Evolutionary conservation across 129 eudicot species (phyloP).

Genomic region (Chrysanthemum seticuspe): DNA sequence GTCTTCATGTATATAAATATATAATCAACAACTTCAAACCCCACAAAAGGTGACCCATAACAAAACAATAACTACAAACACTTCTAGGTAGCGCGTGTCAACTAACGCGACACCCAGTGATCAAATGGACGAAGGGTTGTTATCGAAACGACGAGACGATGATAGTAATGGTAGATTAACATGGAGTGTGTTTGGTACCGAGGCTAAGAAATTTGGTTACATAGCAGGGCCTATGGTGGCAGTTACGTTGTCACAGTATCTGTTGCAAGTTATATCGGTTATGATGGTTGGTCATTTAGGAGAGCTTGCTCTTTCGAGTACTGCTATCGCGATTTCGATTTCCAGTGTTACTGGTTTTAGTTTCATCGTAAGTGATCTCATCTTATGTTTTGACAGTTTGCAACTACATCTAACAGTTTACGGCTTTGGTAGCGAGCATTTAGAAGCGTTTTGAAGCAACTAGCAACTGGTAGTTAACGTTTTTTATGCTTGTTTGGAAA

Average conservation of each 20-base stretch:
- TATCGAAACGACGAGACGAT: not conserved
- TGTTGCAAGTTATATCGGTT: conserved; percentile 49
- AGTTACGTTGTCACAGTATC: conserved; percentile 47
- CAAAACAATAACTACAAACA: too few relatives aligned
- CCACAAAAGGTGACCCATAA: too few relatives aligned
- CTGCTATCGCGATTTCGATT: conserved; percentile 72
- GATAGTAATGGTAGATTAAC: conserved; percentile 4
- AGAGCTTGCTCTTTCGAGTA: conserved; percentile 68
- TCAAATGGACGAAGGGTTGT: conserved; percentile 1
- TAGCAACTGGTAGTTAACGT: too few relatives aligned
- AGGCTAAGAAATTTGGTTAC: conserved; percentile 47
- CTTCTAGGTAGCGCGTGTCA: too few relatives aligned
- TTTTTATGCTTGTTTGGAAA: too few relatives aligned
- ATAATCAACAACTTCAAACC: too few relatives aligned
- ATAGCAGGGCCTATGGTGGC: conserved; percentile 84
- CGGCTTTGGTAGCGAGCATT: too few relatives aligned
- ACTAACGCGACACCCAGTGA: not conserved
- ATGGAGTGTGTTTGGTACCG: conserved; percentile 42
- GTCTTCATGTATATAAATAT: too few relatives aligned
- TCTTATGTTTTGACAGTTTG: not conserved
- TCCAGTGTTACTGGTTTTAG: conserved; percentile 75
- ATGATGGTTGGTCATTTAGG: conserved; percentile 81
- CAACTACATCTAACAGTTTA: too few relatives aligned
- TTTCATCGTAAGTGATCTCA: conserved; percentile 38
- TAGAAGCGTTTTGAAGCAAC: too few relatives aligned